Evolutionary conservation across 352 stramenopile species (phyloP).

Genomic region (Globisporangium uncinulatum): DNA sequence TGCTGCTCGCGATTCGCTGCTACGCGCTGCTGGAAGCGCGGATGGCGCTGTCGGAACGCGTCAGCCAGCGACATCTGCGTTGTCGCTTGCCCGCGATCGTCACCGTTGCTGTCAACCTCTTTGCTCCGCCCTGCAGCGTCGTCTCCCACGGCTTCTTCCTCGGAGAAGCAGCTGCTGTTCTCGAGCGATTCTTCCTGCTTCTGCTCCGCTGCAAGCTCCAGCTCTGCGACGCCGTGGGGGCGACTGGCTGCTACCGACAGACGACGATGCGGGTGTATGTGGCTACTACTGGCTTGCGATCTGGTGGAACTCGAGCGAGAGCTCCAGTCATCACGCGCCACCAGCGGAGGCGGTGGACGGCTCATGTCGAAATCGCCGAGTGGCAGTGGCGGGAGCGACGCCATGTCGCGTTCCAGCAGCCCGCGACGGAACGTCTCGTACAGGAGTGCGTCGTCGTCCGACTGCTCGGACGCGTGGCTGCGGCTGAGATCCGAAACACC

Average conservation of each 20-base stretch:
- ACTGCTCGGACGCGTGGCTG: not conserved
- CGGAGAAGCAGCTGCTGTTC: conserved; percentile 11
- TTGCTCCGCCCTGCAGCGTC: not conserved
- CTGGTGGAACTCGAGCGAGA: conserved; percentile 6
- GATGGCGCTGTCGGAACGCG: conserved; percentile 51
- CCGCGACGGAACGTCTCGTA: conserved; percentile 11
- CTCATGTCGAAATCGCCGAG: conserved; percentile 42
- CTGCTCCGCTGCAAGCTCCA: conserved; percentile 23
- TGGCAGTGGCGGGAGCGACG: conserved; percentile 27
- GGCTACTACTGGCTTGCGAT: conserved; percentile 1
- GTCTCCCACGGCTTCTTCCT: not conserved
- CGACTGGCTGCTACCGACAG: not conserved
- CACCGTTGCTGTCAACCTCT: not conserved
- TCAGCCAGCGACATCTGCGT: conserved; percentile 38
- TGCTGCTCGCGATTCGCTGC: conserved; percentile 23
- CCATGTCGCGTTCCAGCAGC: conserved; percentile 15
- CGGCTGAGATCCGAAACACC: too few species aligned
- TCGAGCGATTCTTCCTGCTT: conserved; percentile 9
- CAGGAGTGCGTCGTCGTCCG: conserved; percentile 8
- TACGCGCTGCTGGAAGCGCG: conserved; percentile 36
- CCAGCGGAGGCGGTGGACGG: conserved; percentile 13
- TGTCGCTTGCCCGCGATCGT: not conserved
- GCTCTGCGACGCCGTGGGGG: not conserved
- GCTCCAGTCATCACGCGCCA: not conserved
- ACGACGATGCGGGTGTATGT: not conserved